phyloP scores from a whole-genome alignment of 1,284 basidiomycete species.

The Sporisorium iseilematis-ciliati region DNA sequence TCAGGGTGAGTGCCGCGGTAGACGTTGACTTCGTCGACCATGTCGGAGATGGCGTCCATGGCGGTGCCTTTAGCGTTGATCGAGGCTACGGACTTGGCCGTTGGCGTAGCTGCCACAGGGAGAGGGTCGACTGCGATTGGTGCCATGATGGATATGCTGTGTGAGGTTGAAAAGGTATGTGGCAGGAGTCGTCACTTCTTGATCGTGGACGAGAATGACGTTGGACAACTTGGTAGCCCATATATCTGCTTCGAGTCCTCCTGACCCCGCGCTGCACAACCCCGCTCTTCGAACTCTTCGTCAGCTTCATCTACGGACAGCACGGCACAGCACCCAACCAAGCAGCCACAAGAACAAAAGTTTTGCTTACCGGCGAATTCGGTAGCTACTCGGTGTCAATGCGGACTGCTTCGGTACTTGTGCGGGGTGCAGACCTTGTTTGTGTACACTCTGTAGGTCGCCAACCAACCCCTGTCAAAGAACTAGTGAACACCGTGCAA shows the following conservation, averaged over 20 bases:
- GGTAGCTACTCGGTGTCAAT: constrained; percentile 22
- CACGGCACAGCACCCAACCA: not conserved
- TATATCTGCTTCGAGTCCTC: constrained; percentile 12
- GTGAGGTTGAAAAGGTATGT: not conserved
- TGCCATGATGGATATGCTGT: constrained; percentile 23
- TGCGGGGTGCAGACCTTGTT: constrained; percentile 19
- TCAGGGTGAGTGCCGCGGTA: constrained; percentile 49
- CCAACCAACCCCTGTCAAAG: constrained; percentile 14
- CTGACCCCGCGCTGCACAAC: no score
- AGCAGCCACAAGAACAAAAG: not conserved
- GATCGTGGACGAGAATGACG: not conserved
- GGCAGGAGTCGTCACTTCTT: not conserved
- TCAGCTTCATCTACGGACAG: not conserved
- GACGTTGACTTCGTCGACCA: constrained; percentile 54
- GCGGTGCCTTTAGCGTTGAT: constrained; percentile 38
- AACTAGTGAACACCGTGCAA: constrained; percentile 20
- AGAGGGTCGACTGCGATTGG: constrained; percentile 37
- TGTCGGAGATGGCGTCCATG: constrained; percentile 50
- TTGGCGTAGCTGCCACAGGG: constrained; percentile 7
- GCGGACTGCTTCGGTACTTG: constrained; percentile 13
- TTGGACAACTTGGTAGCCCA: not conserved
- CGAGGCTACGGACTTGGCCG: constrained; percentile 11
- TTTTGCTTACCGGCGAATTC: constrained; percentile 36
- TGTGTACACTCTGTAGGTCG: constrained; percentile 6
- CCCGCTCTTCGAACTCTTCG: not conserved